Conservation (phyloP, 2,329 filamentous ascomycete species). For the Exophiala bonariae region DNA sequence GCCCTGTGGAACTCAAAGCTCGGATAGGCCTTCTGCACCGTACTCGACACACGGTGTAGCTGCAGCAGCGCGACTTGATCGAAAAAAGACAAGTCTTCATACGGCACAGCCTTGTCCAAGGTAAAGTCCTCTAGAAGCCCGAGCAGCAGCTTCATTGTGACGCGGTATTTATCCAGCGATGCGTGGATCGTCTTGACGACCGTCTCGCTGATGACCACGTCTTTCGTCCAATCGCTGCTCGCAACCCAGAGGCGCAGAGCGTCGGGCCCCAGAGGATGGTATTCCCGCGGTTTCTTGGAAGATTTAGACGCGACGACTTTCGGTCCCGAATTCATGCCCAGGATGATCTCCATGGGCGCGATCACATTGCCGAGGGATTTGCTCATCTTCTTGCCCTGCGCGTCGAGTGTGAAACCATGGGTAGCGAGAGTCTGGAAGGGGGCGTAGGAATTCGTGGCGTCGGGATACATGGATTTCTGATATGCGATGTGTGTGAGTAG, state of each 20-base stretch:
- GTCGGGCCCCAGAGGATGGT: constrained; percentile 70
- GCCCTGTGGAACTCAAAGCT: constrained; percentile 82
- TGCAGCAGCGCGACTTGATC: constrained; percentile 79
- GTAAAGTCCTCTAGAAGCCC: constrained; percentile 67
- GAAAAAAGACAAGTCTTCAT: constrained; percentile 44
- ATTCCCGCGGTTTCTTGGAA: constrained; percentile 56
- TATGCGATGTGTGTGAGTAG: constrained; percentile 79
- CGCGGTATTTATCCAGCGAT: constrained; percentile 80
- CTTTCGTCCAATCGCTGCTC: constrained; percentile 85
- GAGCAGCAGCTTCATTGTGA: constrained; percentile 86
- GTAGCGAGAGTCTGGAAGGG: constrained; percentile 91
- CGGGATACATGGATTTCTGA: constrained; percentile 37
- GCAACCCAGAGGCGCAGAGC: constrained; percentile 88
- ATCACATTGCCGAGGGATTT: constrained; percentile 93
- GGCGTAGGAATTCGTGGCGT: constrained; percentile 44
- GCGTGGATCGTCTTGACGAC: constrained; percentile 76
- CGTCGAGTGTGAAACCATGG: constrained; percentile 90
- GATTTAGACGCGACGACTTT: constrained; percentile 10
- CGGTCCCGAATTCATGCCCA: constrained; percentile 65
- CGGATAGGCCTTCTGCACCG: constrained; percentile 65
- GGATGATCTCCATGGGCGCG: constrained; percentile 77
- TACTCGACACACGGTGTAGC: constrained; percentile 63
- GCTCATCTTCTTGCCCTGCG: constrained; percentile 95
- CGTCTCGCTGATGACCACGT: constrained; percentile 77
- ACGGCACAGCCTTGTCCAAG: constrained; percentile 38